phyloP scores from a whole-genome alignment of 192 early-diverging fungal species.

The Coemansia sp. region DNA sequence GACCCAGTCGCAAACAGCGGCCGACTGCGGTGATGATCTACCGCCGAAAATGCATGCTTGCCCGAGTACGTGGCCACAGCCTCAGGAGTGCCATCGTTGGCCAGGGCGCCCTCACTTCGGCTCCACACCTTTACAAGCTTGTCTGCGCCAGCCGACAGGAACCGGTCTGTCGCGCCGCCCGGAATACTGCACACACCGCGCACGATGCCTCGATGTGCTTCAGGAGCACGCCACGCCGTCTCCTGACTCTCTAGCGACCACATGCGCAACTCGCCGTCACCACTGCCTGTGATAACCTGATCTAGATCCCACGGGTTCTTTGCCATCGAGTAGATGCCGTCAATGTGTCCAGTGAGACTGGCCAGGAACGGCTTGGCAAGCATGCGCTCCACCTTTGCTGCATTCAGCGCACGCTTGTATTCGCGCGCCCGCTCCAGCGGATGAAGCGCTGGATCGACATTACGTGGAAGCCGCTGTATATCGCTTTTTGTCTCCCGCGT shows the following conservation, averaged over 20 bases:
- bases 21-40: conserved; percentile 88
- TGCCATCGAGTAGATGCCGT: conserved; percentile 92
- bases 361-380: conserved; percentile 98
- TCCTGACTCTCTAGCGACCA: conserved; percentile 83
- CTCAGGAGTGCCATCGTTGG: conserved; percentile 35
- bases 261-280: conserved; percentile 92
- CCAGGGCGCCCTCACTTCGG: conserved; percentile 48
- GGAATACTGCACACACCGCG: conserved; percentile 78
- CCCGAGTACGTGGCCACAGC: conserved; percentile 78
- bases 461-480: conserved; percentile 84
- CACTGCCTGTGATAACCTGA: conserved; percentile 83
- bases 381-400: conserved; percentile 90
- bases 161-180: conserved; percentile 59
- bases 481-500: conserved; percentile 82
- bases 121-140: conserved; percentile 95
- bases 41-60: conserved; percentile 75
- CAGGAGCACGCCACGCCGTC: conserved; percentile 69
- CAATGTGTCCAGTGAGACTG: conserved; percentile 85
- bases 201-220: conserved; percentile 84
- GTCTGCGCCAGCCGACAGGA: conserved; percentile 92
- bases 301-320: conserved; percentile 91
- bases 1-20: conserved; percentile 87
- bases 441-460: conserved; percentile 85
- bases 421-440: conserved; percentile 95
- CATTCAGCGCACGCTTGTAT: conserved; percentile 92